Base-by-base conservation (phyloP, 2,329 filamentous ascomycete species). In the Colletotrichum caudatum region DNA sequence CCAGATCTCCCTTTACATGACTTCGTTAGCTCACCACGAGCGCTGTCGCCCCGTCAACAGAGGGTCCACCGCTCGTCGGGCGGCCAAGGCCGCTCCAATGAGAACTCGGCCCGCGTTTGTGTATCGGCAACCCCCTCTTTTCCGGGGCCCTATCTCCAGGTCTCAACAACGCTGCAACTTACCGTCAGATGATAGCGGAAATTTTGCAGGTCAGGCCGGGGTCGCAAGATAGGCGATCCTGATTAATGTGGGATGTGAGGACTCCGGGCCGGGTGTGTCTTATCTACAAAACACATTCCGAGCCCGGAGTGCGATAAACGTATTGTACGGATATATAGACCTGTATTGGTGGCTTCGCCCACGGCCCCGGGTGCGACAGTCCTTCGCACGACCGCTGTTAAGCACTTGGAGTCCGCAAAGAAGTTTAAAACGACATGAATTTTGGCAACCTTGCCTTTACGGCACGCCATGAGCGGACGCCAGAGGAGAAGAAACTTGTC, bases 391-490 rank as follows among this genome's bases (percentile, higher is more conserved):
- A n/a, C 23, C 26, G 18, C 8, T 23, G 4, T 26, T 11, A 33
- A 12, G 7, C 50, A 18, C 41, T 56, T 23, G 33, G 39, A 23
- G 29, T 44, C 20, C 12, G 37, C 29, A 14, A 18, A 60, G 20
- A 65, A 58, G 39, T 14, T 46, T 51, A 35, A 37, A 51, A 53
- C 53, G 54, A 48, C 26, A 63, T 71, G 64, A 68, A 51, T 18
- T 48, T 71, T 26, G 64, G 69, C n/a, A 71, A 44, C 23, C 64
- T 71, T n/a, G 64, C 69, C 44, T 71, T 71, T n/a, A 53, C 69
- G 64, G 64, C 64, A 18, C 69, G 69, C 44, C 69, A 71, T 46
- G 64, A 71, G 64, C 69, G 69, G 29, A 71, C 69, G 33, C 58
- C 69, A 37, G 69, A 71, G 64, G 69, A 71, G 26, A 57, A 51